These are phyloP conservation scores for Mallotus nudiflorus DNA, from an alignment of 345 rosid species.

Conservation along the genomic window DNA sequence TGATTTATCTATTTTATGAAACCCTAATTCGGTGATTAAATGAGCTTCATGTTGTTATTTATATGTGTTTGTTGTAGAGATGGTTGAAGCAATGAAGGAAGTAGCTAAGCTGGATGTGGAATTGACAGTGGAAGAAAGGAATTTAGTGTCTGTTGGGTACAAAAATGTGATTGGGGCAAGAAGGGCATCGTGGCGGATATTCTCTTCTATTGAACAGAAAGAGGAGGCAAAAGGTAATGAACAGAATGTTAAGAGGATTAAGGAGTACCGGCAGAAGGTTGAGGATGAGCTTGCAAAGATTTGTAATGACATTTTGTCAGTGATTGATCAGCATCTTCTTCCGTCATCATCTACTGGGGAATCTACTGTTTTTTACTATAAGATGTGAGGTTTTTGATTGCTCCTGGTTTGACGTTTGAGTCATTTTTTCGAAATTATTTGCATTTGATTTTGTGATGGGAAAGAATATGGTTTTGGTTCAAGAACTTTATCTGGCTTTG, in stretches of 20 bases:
- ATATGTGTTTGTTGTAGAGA: slow-evolving; percentile 42
- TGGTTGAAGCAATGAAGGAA: slow-evolving; percentile 86
- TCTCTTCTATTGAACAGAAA: slow-evolving; percentile 83
- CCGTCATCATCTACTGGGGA: slow-evolving; percentile 74
- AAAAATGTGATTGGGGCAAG: slow-evolving; percentile 87
- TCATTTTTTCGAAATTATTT: not conserved
- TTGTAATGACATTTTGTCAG: slow-evolving; percentile 65
- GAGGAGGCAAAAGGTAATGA: slow-evolving; percentile 80
- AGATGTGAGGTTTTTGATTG: slow-evolving; percentile 49
- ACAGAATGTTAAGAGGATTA: slow-evolving; percentile 65
- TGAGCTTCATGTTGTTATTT: not conserved
- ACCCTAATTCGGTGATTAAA: too few species aligned
- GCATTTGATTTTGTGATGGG: not conserved
- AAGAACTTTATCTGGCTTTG: not conserved
- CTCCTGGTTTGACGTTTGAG: not conserved
- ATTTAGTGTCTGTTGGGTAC: slow-evolving; percentile 81
- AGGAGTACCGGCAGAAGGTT: slow-evolving; percentile 63
- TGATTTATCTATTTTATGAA: too few species aligned
- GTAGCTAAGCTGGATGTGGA: slow-evolving; percentile 71
- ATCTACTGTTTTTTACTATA: slow-evolving; percentile 77
- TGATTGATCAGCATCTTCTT: slow-evolving; percentile 63
- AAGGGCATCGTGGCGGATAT: slow-evolving; percentile 72
- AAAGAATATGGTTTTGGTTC: too few species aligned
- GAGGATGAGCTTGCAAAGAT: slow-evolving; percentile 77
- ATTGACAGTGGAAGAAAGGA: slow-evolving; percentile 80